Conservation (phyloP, 345 rosid genomes). For the Excoecaria agallocha region DNA sequence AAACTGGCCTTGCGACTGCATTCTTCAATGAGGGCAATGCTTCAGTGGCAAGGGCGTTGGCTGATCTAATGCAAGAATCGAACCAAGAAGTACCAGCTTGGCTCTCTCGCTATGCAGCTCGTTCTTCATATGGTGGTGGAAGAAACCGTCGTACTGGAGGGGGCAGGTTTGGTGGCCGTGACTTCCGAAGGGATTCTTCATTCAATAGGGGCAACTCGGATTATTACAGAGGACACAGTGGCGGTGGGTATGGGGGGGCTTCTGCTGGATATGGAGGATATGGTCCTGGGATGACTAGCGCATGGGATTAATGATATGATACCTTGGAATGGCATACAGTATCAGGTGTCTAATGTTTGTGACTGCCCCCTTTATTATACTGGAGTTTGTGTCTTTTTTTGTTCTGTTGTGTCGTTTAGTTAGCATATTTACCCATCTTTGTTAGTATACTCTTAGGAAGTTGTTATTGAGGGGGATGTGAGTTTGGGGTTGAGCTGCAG, state of each 20-base stretch:
- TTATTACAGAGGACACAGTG: constrained; percentile 16
- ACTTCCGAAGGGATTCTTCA: constrained; percentile 69
- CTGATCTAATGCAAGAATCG: constrained; percentile 89
- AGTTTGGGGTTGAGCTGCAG: constrained; percentile 27
- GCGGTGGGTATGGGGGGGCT: constrained; percentile 27
- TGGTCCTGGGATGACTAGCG: constrained; percentile 59
- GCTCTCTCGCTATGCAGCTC: constrained; percentile 80
- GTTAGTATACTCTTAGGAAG: constrained; percentile 28
- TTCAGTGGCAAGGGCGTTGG: constrained; percentile 62
- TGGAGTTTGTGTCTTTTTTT: constrained; percentile 10
- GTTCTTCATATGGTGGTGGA: constrained; percentile 56
- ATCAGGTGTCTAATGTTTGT: constrained; percentile 21
- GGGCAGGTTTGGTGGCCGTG: constrained; percentile 89
- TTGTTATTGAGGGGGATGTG: constrained; percentile 33
- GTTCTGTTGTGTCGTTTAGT: constrained; percentile 9
- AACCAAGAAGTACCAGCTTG: constrained; percentile 95
- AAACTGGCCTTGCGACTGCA: constrained; percentile 87
- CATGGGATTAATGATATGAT: constrained; percentile 54
- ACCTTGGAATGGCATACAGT: constrained; percentile 13
- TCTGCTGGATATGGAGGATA: constrained; percentile 31
- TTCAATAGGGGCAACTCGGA: constrained; percentile 57
- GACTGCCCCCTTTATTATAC: constrained; percentile 17
- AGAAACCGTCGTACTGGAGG: constrained; percentile 78
- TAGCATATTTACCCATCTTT: constrained; percentile 20
- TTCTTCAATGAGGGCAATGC: constrained; percentile 81